Evolutionary conservation across 441 rosid species (phyloP).

Genomic region (Pelargonium fulgidum): DNA sequence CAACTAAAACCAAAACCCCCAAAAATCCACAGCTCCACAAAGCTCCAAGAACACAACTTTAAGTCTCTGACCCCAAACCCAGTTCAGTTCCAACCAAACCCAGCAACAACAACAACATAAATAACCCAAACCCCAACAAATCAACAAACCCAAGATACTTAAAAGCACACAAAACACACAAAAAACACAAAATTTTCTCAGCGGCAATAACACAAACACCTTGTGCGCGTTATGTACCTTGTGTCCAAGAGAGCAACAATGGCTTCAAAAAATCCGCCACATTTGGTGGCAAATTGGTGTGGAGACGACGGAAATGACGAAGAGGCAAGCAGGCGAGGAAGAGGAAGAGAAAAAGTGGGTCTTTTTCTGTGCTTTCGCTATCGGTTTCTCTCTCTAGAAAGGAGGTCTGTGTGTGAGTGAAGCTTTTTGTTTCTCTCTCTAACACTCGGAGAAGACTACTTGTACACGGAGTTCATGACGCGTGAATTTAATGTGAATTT

Average conservation of each 20-base stretch:
- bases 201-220: background rate
- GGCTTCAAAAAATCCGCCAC: background rate
- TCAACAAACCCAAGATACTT: background rate
- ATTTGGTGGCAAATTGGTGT: conserved; percentile 1
- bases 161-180: conserved; percentile 7
- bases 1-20: background rate
- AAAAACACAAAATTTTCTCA: background rate
- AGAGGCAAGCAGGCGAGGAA: conserved; percentile 25
- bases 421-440: background rate
- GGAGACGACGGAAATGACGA: conserved; percentile 37
- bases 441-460: conserved; percentile 28
- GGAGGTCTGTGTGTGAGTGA: conserved; percentile 7
- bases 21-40: background rate
- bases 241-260: conserved; percentile 7
- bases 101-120: conserved; percentile 11
- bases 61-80: background rate
- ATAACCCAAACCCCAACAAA: conserved; percentile 14
- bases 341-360: too few species aligned
- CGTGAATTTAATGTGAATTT: conserved; percentile 50
- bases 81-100: conserved; percentile 22
- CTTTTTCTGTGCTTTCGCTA: conserved; percentile 18
- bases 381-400: conserved; percentile 21
- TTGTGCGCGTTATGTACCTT: conserved; percentile 20
- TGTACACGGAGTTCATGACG: conserved; percentile 69
- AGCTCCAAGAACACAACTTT: background rate